Conservation (phyloP, 768 basidiomycete species). For the Cyclocybe cylindracea region DNA sequence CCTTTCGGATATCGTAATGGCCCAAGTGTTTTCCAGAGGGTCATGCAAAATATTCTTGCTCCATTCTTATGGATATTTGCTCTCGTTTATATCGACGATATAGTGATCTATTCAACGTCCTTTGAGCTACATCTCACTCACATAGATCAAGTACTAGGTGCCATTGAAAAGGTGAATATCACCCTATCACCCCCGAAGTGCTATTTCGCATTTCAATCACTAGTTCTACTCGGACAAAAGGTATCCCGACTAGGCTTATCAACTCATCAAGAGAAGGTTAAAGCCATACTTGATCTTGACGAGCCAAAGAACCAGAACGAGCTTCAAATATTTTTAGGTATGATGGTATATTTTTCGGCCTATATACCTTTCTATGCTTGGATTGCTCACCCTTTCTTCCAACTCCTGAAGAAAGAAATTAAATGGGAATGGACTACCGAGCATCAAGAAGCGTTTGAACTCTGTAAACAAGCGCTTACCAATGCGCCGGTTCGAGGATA, state of each 20-base stretch:
- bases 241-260: slow-evolving; percentile 37
- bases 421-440: slow-evolving; percentile 21
- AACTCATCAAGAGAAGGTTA: slow-evolving; percentile 36
- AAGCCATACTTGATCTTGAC: slow-evolving; percentile 29
- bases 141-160: slow-evolving; percentile 26
- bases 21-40: slow-evolving; percentile 39
- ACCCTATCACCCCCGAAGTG: slow-evolving; percentile 37
- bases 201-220: slow-evolving; percentile 30
- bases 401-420: slow-evolving; percentile 27
- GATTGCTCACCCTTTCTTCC: slow-evolving; percentile 33
- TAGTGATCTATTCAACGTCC: slow-evolving; percentile 30
- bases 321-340: slow-evolving; percentile 35
- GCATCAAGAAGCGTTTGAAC: slow-evolving; percentile 27
- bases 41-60: slow-evolving; percentile 38
- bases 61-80: slow-evolving; percentile 40
- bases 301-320: slow-evolving; percentile 25
- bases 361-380: slow-evolving; percentile 38
- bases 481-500: slow-evolving; percentile 33
- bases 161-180: slow-evolving; percentile 25
- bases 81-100: slow-evolving; percentile 44
- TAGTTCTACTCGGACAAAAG: slow-evolving; percentile 39
- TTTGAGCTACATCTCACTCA: slow-evolving; percentile 31
- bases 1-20: slow-evolving; percentile 39
- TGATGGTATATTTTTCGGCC: slow-evolving; percentile 36
- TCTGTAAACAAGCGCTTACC: slow-evolving; percentile 26